These are phyloP conservation scores for Scenedesmus sp. DNA, from an alignment of 163 green algal species.

Conservation along the genomic window DNA sequence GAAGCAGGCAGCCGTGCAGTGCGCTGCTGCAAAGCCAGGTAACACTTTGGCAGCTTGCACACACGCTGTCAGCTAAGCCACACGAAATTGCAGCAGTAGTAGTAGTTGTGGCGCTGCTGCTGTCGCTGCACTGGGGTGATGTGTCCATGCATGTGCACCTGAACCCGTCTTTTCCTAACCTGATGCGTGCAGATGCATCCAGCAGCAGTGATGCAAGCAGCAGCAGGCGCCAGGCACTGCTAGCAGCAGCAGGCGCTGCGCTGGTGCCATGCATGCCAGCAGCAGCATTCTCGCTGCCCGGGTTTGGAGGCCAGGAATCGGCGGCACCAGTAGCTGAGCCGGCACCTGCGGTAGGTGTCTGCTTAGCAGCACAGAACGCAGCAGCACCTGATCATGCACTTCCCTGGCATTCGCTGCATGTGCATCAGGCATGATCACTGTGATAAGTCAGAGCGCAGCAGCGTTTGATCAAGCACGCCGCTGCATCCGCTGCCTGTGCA, in stretches of 20 bases:
- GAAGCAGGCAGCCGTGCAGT: neutral
- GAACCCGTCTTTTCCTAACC: neutral
- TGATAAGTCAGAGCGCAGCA: neutral
- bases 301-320: neutral
- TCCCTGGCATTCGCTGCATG: neutral
- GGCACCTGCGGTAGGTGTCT: neutral
- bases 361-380: neutral
- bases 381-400: neutral
- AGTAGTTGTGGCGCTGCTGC: neutral
- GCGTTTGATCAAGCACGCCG: neutral
- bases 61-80: neutral
- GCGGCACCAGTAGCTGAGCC: neutral
- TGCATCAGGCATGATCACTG: too few species aligned
- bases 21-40: neutral
- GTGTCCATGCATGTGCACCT: neutral
- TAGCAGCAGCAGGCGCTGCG: neutral
- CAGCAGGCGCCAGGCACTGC: constrained; percentile 15
- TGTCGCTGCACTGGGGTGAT: neutral
- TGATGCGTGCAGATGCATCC: neutral
- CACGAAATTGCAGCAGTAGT: neutral
- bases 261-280: neutral
- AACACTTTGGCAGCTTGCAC: neutral
- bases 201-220: neutral
- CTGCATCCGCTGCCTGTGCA: neutral
- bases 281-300: neutral